Evolutionary conservation across 1,284 basidiomycete genomes (phyloP), one percentile per base, ranked within the genome.

Genomic region (Pseudozyma flocculosa): DNA sequence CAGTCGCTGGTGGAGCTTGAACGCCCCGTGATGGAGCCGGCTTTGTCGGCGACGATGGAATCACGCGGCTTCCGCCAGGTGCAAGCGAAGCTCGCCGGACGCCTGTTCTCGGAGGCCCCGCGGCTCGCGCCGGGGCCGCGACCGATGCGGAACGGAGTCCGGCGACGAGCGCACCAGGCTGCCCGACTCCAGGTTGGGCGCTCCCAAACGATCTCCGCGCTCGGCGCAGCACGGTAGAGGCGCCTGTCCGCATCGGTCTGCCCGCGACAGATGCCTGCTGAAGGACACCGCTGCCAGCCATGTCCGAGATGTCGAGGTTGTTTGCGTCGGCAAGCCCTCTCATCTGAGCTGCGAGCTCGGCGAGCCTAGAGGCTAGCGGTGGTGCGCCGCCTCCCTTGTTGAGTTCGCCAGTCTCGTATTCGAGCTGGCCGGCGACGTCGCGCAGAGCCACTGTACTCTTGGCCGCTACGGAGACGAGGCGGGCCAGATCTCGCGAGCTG

Each of bases 391-490:
- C 82, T 7, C 76, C 75, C 5, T 48, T 30, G 39, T 44, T 53
- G 13, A 45, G 52, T 1, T 50, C 21, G 10, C 83, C 82, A 9
- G 80, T 74, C 5, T 83, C 78, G 2, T 79, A 80, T 40, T 80
- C 80, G 45, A 92, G 80, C 37, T 80, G 75, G 38, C 79, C 81
- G 14, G 86, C 85, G 13, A 87, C 85, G 50, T 89, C 86, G 21
- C 83, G 84, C 40, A 91, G 80, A 76, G 86, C 84, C 36, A 87
- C 84, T 2, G 87, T 90, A 70, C 86, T 88, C 50, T 89, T 82
- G 21, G 88, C 88, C n/a, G 92, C 82, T 79, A 89, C 85, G 8
- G 88, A 87, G 22, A 90, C 79, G 14, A 92, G 81, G 54, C 82
- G 83, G 18, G 91, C 85, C 51, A 89, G 80, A 17, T 86, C 81